Evolutionary conservation across 805 yeast species (phyloP).

Genomic region (Kodamaea kakaduensis): DNA sequence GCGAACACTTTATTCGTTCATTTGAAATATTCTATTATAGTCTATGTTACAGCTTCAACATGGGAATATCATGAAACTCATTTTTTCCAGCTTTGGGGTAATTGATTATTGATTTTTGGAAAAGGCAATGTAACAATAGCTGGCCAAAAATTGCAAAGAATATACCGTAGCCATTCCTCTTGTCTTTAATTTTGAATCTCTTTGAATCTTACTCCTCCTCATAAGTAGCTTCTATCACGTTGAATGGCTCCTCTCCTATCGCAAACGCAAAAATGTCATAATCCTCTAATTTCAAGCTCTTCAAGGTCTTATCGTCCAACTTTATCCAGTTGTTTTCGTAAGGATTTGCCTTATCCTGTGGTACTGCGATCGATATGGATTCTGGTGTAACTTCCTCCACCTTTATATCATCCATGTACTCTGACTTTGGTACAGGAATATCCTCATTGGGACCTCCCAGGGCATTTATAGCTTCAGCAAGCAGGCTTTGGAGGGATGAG

Average conservation of each 20-base stretch:
- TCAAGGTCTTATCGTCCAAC: constrained; percentile 24
- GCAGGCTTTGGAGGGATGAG: constrained; percentile 17
- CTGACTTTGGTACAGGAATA: constrained; percentile 39
- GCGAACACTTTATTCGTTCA: too few species aligned
- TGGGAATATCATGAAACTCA: too few species aligned
- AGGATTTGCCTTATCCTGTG: constrained; percentile 34
- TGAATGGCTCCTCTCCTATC: constrained; percentile 32
- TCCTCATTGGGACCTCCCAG: constrained; percentile 46
- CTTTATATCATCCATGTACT: constrained; percentile 26
- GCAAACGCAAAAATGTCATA: constrained; percentile 42
- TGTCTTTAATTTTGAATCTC: neutral
- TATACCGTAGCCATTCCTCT: too few species aligned
- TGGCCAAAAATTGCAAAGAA: too few species aligned
- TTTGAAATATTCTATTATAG: too few species aligned
- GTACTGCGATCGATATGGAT: constrained; percentile 36
- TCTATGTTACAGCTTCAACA: too few species aligned
- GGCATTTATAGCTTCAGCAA: constrained; percentile 37
- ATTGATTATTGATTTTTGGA: too few species aligned
- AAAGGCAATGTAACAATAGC: too few species aligned
- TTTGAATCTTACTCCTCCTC: constrained; percentile 19
- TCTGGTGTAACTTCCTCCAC: constrained; percentile 21
- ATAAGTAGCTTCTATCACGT: constrained; percentile 31
- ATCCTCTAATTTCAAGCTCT: constrained; percentile 33
- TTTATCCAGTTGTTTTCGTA: constrained; percentile 35
- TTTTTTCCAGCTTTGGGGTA: too few species aligned